Conservation (phyloP, 208 protist species). For the Trypanosoma mega region DNA sequence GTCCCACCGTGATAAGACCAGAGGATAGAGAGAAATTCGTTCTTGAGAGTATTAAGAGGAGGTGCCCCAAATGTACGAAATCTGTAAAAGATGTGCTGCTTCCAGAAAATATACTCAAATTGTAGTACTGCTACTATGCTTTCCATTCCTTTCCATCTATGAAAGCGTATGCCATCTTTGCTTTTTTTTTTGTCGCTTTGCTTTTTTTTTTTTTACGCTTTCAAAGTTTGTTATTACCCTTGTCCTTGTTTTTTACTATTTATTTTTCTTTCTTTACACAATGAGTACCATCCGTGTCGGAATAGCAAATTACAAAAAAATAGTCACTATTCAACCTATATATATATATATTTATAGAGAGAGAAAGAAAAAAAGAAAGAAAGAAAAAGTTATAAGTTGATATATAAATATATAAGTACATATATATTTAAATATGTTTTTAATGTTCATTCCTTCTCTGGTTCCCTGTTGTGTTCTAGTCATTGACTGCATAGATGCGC, state of each 20-base stretch:
- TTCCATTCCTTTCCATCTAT: not conserved
- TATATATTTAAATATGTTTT: no score
- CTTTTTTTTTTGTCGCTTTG: not conserved
- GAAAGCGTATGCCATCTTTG: not conserved
- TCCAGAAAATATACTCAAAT: constrained; percentile 28
- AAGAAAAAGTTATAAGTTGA: no score
- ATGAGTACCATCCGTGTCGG: not conserved
- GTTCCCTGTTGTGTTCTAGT: no score
- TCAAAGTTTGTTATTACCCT: not conserved
- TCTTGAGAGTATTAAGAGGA: constrained; percentile 27
- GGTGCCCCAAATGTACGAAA: constrained; percentile 30
- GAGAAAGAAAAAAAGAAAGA: no score
- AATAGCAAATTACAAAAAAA: not conserved
- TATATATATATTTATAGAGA: no score
- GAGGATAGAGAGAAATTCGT: constrained; percentile 12
- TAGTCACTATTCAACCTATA: no score
- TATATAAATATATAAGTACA: no score
- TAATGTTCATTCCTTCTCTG: no score
- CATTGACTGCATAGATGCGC: no score
- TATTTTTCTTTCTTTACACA: constrained; percentile 12
- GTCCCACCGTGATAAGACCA: not conserved
- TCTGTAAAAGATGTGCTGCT: constrained; percentile 28
- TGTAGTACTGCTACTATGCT: constrained; percentile 17
- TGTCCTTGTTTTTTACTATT: constrained; percentile 2
- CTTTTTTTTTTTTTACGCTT: constrained; percentile 6